These are phyloP conservation scores for Malania oleifera DNA, from an alignment of 164 flowering plant genomes.

Conservation along the genomic window DNA sequence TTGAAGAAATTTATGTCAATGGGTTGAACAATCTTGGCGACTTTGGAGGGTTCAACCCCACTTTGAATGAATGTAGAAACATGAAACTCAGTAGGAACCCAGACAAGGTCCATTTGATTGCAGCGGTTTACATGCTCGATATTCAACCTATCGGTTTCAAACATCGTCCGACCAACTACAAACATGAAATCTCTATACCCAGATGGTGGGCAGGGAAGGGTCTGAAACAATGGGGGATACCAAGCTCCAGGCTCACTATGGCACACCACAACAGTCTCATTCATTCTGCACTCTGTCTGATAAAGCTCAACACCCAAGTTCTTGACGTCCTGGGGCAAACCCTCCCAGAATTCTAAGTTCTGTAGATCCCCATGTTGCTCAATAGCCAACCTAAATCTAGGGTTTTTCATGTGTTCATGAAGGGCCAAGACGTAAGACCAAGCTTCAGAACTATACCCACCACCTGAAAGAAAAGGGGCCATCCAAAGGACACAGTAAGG, in stretches of 20 bases:
- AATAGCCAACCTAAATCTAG: slow-evolving; percentile 43
- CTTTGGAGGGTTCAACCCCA: slow-evolving; percentile 67
- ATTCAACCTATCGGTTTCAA: slow-evolving; percentile 68
- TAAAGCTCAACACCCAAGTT: slow-evolving; percentile 48
- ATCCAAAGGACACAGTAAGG: slow-evolving; percentile 63
- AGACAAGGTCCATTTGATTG: slow-evolving; percentile 59
- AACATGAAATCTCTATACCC: slow-evolving; percentile 38
- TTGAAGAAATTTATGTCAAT: slow-evolving; percentile 65
- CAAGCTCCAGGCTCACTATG: slow-evolving; percentile 93
- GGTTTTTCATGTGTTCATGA: slow-evolving; percentile 20
- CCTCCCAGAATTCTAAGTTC: slow-evolving; percentile 62
- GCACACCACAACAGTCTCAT: slow-evolving; percentile 63
- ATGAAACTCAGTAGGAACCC: slow-evolving; percentile 88
- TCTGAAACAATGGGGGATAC: slow-evolving; percentile 69
- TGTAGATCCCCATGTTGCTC: slow-evolving; percentile 66
- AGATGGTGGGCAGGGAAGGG: slow-evolving; percentile 66
- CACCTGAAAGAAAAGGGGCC: slow-evolving; percentile 85
- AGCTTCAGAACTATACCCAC: slow-evolving; percentile 85
- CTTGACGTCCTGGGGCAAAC: slow-evolving; percentile 40
- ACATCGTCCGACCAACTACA: slow-evolving; percentile 79
- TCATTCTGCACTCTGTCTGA: slow-evolving; percentile 34
- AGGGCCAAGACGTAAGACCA: slow-evolving; percentile 73
- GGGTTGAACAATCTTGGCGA: slow-evolving; percentile 65
- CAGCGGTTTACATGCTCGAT: slow-evolving; percentile 50
- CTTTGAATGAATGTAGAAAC: slow-evolving; percentile 48